Evolutionary conservation across 345 rosid species (phyloP).

Genomic region (Psidium friedrichsthalianum): DNA sequence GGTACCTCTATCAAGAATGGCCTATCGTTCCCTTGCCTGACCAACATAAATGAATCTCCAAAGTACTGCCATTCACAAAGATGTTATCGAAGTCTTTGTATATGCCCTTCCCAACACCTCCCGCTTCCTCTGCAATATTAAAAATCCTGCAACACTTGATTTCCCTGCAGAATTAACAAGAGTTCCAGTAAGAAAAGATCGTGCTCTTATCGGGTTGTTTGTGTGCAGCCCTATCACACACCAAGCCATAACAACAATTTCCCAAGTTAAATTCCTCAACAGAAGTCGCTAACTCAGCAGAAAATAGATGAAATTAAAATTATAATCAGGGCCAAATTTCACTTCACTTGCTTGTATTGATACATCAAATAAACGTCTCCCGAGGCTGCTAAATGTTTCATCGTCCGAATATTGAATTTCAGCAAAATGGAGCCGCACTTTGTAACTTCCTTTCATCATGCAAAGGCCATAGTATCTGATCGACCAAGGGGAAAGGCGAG

Average conservation of each 20-base stretch:
- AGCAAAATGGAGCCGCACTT: slow-evolving; percentile 69
- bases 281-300: not conserved
- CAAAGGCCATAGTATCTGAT: slow-evolving; percentile 81
- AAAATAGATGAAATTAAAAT: not conserved
- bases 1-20: slow-evolving; percentile 51
- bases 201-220: not conserved
- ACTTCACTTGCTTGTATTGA: slow-evolving; percentile 49
- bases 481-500: slow-evolving; percentile 65
- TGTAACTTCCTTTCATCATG: slow-evolving; percentile 45
- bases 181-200: not conserved
- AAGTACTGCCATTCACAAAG: slow-evolving; percentile 41
- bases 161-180: slow-evolving; percentile 34
- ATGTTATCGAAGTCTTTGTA: slow-evolving; percentile 13
- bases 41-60: slow-evolving; percentile 78
- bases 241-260: not conserved
- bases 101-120: slow-evolving; percentile 47
- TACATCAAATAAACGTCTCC: slow-evolving; percentile 63
- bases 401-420: slow-evolving; percentile 65
- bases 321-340: not conserved
- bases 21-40: slow-evolving; percentile 69
- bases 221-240: not conserved
- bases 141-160: slow-evolving; percentile 39
- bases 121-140: slow-evolving; percentile 56
- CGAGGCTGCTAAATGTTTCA: slow-evolving; percentile 47
- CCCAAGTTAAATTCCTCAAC: not conserved